phyloP scores from a whole-genome alignment of 352 stramenopile species.

The Phytophthora pistaciae region DNA sequence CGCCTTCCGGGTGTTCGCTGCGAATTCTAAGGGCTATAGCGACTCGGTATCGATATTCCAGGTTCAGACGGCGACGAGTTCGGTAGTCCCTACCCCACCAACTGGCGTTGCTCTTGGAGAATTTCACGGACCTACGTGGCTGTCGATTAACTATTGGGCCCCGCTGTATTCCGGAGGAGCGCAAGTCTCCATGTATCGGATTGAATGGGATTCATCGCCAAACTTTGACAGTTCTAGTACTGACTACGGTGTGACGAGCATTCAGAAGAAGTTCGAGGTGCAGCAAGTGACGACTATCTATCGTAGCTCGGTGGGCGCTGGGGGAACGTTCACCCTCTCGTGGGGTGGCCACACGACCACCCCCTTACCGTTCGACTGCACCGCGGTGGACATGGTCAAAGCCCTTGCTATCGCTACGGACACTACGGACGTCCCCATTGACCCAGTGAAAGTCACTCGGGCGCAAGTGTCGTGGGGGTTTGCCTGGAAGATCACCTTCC shows the following conservation, averaged over 20 bases:
- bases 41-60: conserved; percentile 41
- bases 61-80: conserved; percentile 55
- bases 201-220: conserved; percentile 92
- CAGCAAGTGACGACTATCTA: conserved; percentile 87
- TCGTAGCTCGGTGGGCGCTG: conserved; percentile 66
- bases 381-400: conserved; percentile 68
- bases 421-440: conserved; percentile 70
- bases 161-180: conserved; percentile 91
- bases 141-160: conserved; percentile 85
- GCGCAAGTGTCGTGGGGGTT: conserved; percentile 83
- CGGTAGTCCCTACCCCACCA: conserved; percentile 75
- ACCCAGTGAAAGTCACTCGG: conserved; percentile 83
- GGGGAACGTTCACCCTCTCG: conserved; percentile 94
- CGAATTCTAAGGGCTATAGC: conserved; percentile 70
- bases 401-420: conserved; percentile 85
- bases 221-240: conserved; percentile 84
- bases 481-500: conserved; percentile 94
- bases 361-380: conserved; percentile 78
- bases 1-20: conserved; percentile 64
- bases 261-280: conserved; percentile 92
- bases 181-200: conserved; percentile 90
- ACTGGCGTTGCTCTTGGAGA: conserved; percentile 83
- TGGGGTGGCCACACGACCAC: conserved; percentile 89
- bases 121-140: conserved; percentile 74
- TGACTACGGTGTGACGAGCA: conserved; percentile 86